Conservation (phyloP, 2,329 filamentous ascomycete genomes). For the Dendrostoma leiphaemia region DNA sequence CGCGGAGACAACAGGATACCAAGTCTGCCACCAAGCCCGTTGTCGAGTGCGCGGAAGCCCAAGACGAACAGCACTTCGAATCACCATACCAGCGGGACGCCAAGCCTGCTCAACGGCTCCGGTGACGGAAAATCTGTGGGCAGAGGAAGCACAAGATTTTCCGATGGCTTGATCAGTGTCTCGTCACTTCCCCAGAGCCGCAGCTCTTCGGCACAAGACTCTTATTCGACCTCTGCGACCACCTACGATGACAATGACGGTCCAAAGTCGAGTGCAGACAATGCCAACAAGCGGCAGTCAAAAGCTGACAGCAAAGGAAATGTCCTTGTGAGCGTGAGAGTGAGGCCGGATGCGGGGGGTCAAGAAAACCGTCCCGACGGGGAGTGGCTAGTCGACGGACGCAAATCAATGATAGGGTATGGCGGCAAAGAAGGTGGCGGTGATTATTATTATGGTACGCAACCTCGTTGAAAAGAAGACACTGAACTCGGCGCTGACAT, state of each 20-base stretch:
- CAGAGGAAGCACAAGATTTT: constrained; percentile 60
- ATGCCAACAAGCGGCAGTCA: constrained; percentile 46
- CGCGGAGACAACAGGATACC: constrained; percentile 57
- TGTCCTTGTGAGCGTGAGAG: constrained; percentile 90
- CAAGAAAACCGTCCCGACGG: constrained; percentile 64
- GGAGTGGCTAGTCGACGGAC: constrained; percentile 90
- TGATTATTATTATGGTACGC: constrained; percentile 85
- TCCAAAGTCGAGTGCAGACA: constrained; percentile 28
- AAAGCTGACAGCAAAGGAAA: constrained; percentile 82
- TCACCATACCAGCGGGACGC: constrained; percentile 52
- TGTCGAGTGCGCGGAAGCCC: constrained; percentile 52
- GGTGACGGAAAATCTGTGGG: constrained; percentile 74
- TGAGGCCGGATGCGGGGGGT: constrained; percentile 76
- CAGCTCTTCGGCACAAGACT: constrained; percentile 88
- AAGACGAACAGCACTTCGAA: constrained; percentile 56
- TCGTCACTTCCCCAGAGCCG: constrained; percentile 84
- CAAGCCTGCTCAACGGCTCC: constrained; percentile 76
- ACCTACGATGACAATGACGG: constrained; percentile 77
- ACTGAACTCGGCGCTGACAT: constrained; percentile 16
- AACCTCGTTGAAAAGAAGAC: neutral
- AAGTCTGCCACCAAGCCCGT: constrained; percentile 62
- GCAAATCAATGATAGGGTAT: constrained; percentile 78
- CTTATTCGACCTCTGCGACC: constrained; percentile 86
- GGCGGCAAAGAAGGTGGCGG: constrained; percentile 79
- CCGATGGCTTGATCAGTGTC: constrained; percentile 72